Evolutionary conservation across 2,329 filamentous ascomycete species (phyloP).

Genomic region (Xylariaceae sp.): DNA sequence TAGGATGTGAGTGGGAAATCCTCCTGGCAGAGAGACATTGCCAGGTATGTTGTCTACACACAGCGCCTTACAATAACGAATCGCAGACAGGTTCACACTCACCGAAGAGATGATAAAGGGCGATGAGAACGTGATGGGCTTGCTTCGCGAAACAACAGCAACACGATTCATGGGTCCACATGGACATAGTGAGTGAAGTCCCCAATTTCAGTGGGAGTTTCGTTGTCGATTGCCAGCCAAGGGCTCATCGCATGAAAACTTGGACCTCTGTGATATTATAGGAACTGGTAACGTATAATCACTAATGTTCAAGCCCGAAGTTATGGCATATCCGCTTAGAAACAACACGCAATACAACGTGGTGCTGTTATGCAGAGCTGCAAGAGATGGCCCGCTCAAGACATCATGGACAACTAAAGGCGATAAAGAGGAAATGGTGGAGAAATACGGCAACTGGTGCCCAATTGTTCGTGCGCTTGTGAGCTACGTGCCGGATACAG

Average conservation of each 20-base stretch:
- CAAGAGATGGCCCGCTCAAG: slow-evolving; percentile 45
- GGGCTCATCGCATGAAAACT: background rate
- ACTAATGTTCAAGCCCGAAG: background rate
- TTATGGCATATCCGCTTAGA: slow-evolving; percentile 63
- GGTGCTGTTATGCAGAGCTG: slow-evolving; percentile 59
- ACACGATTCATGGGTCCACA: slow-evolving; percentile 65
- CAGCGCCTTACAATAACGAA: no score
- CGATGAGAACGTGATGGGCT: slow-evolving; percentile 50
- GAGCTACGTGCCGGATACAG: slow-evolving; percentile 22
- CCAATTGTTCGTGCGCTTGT: slow-evolving; percentile 9
- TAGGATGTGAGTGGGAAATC: no score
- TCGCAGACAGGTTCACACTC: slow-evolving; percentile 55
- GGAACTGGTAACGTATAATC: slow-evolving; percentile 6
- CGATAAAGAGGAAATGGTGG: slow-evolving; percentile 58
- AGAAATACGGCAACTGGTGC: slow-evolving; percentile 42
- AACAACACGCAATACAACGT: slow-evolving; percentile 66
- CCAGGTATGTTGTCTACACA: no score
- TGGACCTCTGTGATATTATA: background rate
- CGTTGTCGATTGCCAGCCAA: background rate
- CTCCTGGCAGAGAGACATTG: no score
- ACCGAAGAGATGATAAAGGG: slow-evolving; percentile 42
- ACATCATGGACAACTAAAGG: slow-evolving; percentile 64
- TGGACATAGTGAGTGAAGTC: slow-evolving; percentile 48
- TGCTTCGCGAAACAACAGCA: slow-evolving; percentile 56
- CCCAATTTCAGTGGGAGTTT: background rate